Conservation (phyloP, 805 yeast species). For the Ogataea kodamae region DNA sequence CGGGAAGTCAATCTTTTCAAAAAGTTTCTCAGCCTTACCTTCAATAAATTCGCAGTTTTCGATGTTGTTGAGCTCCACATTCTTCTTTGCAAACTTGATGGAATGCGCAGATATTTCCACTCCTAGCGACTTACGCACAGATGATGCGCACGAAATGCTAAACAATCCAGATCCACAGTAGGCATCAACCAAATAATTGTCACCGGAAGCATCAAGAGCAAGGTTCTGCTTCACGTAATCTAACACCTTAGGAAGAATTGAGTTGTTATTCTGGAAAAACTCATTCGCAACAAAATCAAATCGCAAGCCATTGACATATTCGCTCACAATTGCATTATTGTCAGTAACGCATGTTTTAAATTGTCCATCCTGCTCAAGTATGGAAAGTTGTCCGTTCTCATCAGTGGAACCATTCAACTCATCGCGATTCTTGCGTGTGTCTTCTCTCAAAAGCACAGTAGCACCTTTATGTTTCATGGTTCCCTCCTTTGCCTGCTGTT, state of each 20-base stretch:
- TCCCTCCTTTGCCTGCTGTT: constrained; percentile 33
- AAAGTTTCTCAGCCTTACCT: constrained; percentile 90
- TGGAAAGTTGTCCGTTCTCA: constrained; percentile 36
- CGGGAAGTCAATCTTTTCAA: constrained; percentile 74
- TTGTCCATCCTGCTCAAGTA: constrained; percentile 32
- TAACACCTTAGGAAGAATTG: constrained; percentile 81
- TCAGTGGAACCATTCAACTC: constrained; percentile 46
- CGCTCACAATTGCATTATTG: constrained; percentile 74
- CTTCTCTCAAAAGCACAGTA: constrained; percentile 80
- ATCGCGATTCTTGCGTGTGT: constrained; percentile 43
- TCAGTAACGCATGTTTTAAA: constrained; percentile 75
- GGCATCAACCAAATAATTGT: constrained; percentile 32
- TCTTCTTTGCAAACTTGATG: constrained; percentile 79
- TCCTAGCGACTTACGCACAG: constrained; percentile 84
- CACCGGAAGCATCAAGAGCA: constrained; percentile 38
- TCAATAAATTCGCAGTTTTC: constrained; percentile 78
- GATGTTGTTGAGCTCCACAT: constrained; percentile 73
- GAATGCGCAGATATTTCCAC: constrained; percentile 93
- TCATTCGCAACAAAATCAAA: constrained; percentile 93
- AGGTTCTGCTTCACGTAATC: constrained; percentile 74
- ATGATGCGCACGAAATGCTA: constrained; percentile 77
- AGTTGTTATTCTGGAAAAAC: constrained; percentile 93
- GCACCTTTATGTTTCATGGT: constrained; percentile 61
- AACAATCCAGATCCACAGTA: constrained; percentile 59
- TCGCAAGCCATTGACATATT: constrained; percentile 66